A percentile compares a stretch with the other conserved stretches of the same genome.
phyloP scores from a whole-genome alignment of 139 green algal genomes.

The Microglena sp. region DNA sequence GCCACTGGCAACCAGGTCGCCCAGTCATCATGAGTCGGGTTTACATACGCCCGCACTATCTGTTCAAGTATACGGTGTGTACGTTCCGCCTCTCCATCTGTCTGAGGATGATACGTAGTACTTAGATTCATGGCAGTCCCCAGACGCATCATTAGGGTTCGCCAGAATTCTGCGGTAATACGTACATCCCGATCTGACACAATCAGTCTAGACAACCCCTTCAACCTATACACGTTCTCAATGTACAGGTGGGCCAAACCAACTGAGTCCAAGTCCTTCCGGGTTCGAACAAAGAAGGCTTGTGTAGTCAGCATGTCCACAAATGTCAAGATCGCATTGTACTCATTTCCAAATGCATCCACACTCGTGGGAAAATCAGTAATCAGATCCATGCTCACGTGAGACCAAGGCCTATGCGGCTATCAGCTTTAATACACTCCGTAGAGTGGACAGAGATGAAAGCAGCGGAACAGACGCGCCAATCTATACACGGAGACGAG shows the following conservation, averaged over 20 bases:
- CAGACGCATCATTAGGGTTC: too few relatives aligned
- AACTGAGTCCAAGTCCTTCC: constrained; percentile 14
- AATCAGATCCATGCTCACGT: constrained; percentile 48
- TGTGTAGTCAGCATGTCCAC: constrained; percentile 48
- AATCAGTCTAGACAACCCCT: constrained; percentile 36
- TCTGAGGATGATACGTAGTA: background rate
- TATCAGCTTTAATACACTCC: too few relatives aligned
- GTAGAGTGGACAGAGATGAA: too few relatives aligned
- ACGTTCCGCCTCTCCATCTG: background rate
- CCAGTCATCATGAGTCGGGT: constrained; percentile 6
- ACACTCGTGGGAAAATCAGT: constrained; percentile 30
- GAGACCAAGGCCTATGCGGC: constrained; percentile 32
- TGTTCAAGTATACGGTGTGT: constrained; percentile 8
- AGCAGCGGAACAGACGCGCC: too few relatives aligned
- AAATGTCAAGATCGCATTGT: constrained; percentile 39
- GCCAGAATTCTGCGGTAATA: constrained; percentile 18
- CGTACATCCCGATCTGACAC: constrained; percentile 40
- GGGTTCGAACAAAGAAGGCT: constrained; percentile 28
- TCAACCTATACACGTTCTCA: constrained; percentile 21
- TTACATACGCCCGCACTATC: constrained; percentile 8
- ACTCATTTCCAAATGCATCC: background rate
- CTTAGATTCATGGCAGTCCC: background rate
- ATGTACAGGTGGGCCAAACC: constrained; percentile 32
- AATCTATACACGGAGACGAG: too few relatives aligned
- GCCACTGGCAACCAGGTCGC: background rate